These are phyloP conservation scores for Dictyostelium citrinum DNA, from an alignment of 78 protist species.

Conservation along the genomic window DNA sequence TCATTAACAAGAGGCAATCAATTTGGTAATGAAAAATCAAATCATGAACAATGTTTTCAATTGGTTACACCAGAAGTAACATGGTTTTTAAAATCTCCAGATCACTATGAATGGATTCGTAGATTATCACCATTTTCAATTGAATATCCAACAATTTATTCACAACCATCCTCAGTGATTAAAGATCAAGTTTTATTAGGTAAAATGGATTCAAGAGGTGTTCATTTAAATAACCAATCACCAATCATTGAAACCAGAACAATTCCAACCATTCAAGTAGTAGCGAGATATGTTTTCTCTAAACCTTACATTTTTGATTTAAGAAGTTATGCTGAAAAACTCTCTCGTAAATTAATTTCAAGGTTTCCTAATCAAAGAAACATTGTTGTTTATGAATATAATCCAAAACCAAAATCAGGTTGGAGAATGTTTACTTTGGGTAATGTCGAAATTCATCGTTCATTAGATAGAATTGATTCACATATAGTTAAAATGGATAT, in stretches of 20 bases:
- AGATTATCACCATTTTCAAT: neutral
- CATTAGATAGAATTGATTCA: conserved; percentile 41
- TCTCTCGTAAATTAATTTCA: neutral
- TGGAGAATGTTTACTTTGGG: neutral
- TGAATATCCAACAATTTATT: neutral
- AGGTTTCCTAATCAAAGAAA: conserved; percentile 73
- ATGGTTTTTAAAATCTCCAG: neutral
- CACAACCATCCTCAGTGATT: neutral
- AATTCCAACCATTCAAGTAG: conserved; percentile 20
- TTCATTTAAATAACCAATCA: neutral
- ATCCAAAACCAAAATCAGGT: neutral
- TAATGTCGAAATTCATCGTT: conserved; percentile 39
- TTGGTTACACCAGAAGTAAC: neutral
- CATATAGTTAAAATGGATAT: conserved; percentile 7
- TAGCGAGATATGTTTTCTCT: neutral
- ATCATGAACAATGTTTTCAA: neutral
- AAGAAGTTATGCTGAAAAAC: neutral
- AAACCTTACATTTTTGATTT: conserved; percentile 11
- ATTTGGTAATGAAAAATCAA: neutral
- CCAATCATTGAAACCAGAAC: neutral
- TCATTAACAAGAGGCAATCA: neutral
- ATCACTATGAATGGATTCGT: neutral
- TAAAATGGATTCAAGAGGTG: neutral
- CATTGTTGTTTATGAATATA: conserved; percentile 1
- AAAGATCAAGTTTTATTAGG: neutral